These are phyloP conservation scores for Cutaneotrichosporon sp. DNA, from an alignment of 1,284 basidiomycete species.

Conservation along the genomic window DNA sequence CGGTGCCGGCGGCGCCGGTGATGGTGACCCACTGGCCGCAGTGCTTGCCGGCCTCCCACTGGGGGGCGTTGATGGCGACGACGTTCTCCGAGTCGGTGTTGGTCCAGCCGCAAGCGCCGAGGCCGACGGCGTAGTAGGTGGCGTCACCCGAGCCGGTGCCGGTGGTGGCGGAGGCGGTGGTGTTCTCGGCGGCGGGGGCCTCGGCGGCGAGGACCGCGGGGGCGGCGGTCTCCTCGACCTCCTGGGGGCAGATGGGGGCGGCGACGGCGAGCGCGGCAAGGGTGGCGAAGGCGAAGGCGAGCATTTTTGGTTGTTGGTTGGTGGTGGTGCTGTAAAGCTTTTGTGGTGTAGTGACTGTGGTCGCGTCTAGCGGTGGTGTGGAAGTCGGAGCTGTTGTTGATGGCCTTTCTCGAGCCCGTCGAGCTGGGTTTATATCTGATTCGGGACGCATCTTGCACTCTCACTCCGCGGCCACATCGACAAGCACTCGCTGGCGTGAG, in stretches of 20 bases:
- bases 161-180: background rate
- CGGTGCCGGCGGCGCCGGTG: constrained; percentile 65
- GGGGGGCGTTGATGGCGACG: constrained; percentile 43
- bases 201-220: background rate
- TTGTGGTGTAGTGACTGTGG: constrained; percentile 5
- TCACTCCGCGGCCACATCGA: too few relatives aligned
- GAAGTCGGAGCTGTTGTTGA: background rate
- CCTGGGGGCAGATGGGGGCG: constrained; percentile 29
- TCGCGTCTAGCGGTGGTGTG: constrained; percentile 12
- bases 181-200: background rate
- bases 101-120: constrained; percentile 43
- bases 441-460: too few relatives aligned
- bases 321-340: constrained; percentile 8
- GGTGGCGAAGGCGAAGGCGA: constrained; percentile 29
- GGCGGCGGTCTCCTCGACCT: constrained; percentile 22
- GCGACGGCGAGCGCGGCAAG: constrained; percentile 30
- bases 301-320: constrained; percentile 19
- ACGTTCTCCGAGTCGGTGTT: constrained; percentile 39
- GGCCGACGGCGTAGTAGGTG: constrained; percentile 49
- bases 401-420: background rate
- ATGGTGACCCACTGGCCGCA: constrained; percentile 64
- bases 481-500: background rate
- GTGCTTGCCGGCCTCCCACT: constrained; percentile 26
- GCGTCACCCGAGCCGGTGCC: constrained; percentile 14
- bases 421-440: background rate